Conservation (phyloP, 768 basidiomycete genomes). For the Hypholoma sublateritium region DNA sequence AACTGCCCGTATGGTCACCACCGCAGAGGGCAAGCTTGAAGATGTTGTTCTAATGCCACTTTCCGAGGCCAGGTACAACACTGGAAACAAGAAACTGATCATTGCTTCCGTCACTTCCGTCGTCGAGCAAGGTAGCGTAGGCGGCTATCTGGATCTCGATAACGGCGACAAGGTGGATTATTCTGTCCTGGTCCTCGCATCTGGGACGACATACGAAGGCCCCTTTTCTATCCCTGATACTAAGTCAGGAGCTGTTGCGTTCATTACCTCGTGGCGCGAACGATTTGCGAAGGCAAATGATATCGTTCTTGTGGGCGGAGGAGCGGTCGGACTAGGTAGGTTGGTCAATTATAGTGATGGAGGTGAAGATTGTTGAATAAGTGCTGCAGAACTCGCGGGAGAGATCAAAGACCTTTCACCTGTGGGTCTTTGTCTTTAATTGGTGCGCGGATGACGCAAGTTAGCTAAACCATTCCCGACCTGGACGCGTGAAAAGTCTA, state of each 20-base stretch:
- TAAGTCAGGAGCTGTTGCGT: constrained; percentile 23
- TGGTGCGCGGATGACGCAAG: constrained; percentile 19
- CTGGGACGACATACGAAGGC: constrained; percentile 57
- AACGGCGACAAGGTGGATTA: constrained; percentile 51
- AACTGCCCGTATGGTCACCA: constrained; percentile 51
- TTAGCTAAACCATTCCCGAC: too few species aligned
- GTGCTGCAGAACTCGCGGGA: constrained; percentile 35
- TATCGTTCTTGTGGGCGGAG: constrained; percentile 54
- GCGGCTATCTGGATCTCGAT: constrained; percentile 42
- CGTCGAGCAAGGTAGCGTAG: constrained; percentile 17
- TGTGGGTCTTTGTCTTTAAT: constrained; percentile 22
- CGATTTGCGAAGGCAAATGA: constrained; percentile 37
- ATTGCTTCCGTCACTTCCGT: constrained; percentile 36
- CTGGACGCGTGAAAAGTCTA: constrained; percentile 26
- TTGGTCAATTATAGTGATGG: background rate
- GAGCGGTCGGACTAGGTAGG: constrained; percentile 50
- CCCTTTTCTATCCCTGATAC: constrained; percentile 44
- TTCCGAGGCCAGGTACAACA: constrained; percentile 42
- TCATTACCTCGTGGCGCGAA: constrained; percentile 27
- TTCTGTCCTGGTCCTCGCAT: constrained; percentile 56
- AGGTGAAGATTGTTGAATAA: background rate
- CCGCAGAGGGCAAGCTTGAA: constrained; percentile 41
- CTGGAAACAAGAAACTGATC: constrained; percentile 47
- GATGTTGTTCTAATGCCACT: constrained; percentile 48
- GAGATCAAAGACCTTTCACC: constrained; percentile 42